These are phyloP conservation scores for Podaxis pistillaris DNA, from an alignment of 768 basidiomycete genomes.

Conservation along the genomic window DNA sequence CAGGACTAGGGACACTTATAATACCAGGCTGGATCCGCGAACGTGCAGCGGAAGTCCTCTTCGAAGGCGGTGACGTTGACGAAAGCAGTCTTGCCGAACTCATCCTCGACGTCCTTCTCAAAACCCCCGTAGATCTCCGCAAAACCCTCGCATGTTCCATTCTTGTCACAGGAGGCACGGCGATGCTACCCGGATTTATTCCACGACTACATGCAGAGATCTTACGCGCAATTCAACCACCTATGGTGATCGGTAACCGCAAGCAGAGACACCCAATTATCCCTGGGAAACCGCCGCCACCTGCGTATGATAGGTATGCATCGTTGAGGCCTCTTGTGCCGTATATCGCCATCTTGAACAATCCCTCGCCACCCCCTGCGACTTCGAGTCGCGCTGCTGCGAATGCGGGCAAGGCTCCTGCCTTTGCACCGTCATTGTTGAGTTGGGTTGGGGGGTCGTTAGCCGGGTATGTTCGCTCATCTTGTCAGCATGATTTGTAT, in stretches of 20 bases:
- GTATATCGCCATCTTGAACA: constrained; percentile 82
- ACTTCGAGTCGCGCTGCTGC: constrained; percentile 49
- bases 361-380: constrained; percentile 61
- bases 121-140: constrained; percentile 88
- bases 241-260: constrained; percentile 11
- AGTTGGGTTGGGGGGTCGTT: constrained; percentile 94
- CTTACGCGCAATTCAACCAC: constrained; percentile 52
- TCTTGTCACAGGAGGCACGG: constrained; percentile 83
- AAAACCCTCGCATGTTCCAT: constrained; percentile 82
- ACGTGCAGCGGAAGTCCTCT: constrained; percentile 85
- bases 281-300: constrained; percentile 38
- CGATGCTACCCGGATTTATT: constrained; percentile 92
- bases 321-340: constrained; percentile 67
- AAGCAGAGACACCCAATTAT: constrained; percentile 29
- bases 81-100: constrained; percentile 82
- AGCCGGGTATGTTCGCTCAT: constrained; percentile 64
- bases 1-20: constrained; percentile 73
- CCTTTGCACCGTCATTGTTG: constrained; percentile 77
- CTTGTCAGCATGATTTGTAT: neutral
- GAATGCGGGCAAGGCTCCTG: constrained; percentile 83
- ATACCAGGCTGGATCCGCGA: constrained; percentile 97
- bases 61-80: constrained; percentile 87
- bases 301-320: constrained; percentile 73
- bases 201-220: constrained; percentile 83
- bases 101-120: constrained; percentile 75